These are phyloP conservation scores for Penicillium ucsense DNA, from an alignment of 495 filamentous ascomycete genomes.

Conservation along the genomic window DNA sequence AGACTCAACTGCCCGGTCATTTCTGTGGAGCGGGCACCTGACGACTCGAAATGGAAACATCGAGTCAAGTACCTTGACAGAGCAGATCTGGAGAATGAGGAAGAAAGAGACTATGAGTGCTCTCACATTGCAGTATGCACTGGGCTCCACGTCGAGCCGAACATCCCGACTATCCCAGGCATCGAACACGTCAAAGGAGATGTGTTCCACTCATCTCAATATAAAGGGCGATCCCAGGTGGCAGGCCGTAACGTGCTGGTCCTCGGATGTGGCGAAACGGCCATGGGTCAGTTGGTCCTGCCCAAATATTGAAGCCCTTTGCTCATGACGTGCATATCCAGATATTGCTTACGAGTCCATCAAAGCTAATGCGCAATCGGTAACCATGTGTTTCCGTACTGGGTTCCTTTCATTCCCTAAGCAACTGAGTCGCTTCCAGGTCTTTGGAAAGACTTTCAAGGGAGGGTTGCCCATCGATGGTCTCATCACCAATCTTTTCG, in stretches of 20 bases:
- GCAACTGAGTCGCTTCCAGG: conserved; percentile 9
- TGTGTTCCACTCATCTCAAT: conserved; percentile 12
- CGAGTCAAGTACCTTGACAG: conserved; percentile 6
- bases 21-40: conserved; percentile 1
- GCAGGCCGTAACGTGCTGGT: conserved; percentile 8
- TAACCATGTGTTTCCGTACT: conserved; percentile 11
- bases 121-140: conserved; percentile 10
- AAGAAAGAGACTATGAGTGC: conserved; percentile 7
- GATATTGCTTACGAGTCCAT: conserved; percentile 14
- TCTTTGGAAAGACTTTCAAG: conserved; percentile 8
- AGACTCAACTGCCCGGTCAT: conserved; percentile 8
- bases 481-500: conserved; percentile 11
- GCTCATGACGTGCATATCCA: neutral
- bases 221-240: conserved; percentile 7
- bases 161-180: conserved; percentile 8
- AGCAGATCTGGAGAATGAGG: neutral
- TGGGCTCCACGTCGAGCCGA: conserved; percentile 11
- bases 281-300: conserved; percentile 5
- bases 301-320: neutral
- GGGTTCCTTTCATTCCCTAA: conserved; percentile 12
- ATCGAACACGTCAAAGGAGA: conserved; percentile 8
- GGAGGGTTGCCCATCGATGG: conserved; percentile 11
- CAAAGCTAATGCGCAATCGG: conserved; percentile 10
- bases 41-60: conserved; percentile 5
- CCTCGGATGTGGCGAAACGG: conserved; percentile 11